These are phyloP conservation scores for Sporothrix luriei DNA, from an alignment of 2,329 filamentous ascomycete genomes.

Conservation along the genomic window DNA sequence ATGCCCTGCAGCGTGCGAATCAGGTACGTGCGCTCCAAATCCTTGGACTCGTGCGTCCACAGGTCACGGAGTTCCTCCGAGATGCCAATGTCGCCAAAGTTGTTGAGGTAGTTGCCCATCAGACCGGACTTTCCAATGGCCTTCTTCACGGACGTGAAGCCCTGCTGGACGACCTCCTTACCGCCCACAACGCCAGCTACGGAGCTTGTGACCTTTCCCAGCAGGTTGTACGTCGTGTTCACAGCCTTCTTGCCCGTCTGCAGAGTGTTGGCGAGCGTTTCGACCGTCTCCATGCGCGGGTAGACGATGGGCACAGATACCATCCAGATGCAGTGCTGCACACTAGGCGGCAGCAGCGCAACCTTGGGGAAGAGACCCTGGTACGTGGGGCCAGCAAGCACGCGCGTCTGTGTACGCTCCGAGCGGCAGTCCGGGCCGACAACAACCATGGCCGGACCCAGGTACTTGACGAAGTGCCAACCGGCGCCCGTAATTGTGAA, in stretches of 20 bases:
- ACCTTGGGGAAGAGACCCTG: conserved; percentile 97
- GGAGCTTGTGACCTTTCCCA: conserved; percentile 92
- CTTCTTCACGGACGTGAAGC: conserved; percentile 93
- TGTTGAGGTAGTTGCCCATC: conserved; percentile 93
- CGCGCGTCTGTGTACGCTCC: conserved; percentile 84
- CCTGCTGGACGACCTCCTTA: conserved; percentile 87
- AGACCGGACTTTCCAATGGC: conserved; percentile 92
- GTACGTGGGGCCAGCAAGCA: conserved; percentile 94
- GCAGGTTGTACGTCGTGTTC: conserved; percentile 92
- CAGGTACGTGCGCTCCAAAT: conserved; percentile 93
- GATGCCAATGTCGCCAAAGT: conserved; percentile 94
- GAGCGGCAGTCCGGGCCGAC: conserved; percentile 90
- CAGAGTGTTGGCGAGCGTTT: conserved; percentile 87
- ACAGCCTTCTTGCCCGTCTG: conserved; percentile 95
- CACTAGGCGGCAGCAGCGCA: conserved; percentile 82
- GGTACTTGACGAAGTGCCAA: conserved; percentile 97
- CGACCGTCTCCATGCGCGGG: conserved; percentile 85
- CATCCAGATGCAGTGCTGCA: conserved; percentile 98
- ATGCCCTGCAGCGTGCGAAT: conserved; percentile 96
- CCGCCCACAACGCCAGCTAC: conserved; percentile 95
- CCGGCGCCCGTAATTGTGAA: conserved; percentile 97
- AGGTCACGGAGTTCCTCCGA: conserved; percentile 92
- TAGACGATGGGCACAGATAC: conserved; percentile 88
- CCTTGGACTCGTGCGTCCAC: conserved; percentile 98
- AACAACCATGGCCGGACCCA: conserved; percentile 87